Evolutionary conservation across 1,139 yeast genomes (phyloP), one percentile per base, ranked within the genome.

Genomic region (Debaryomyces sp.): DNA sequence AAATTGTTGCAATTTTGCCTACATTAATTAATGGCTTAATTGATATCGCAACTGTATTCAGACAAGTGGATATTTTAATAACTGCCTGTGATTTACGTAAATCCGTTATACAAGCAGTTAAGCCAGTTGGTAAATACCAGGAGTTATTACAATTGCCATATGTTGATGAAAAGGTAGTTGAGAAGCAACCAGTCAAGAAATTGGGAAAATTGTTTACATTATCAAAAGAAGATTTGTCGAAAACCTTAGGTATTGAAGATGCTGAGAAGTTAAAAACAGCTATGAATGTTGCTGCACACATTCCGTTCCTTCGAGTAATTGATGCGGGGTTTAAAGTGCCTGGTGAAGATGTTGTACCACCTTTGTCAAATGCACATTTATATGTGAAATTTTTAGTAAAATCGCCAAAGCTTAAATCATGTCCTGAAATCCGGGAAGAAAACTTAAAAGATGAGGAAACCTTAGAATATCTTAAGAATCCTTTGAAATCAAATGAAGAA

Each of bases 111-210:
- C 97, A 91, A 68, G 98, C 96, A 2, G 84, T 89, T 3, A 83
- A 85, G 47, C 77, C 78, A 32, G 70, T 69, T 45, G 80, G 82
- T 12, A 74, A 73, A 49, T 67, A 78, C 53, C 85, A 85, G 52
- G 91, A 87, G 61, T 74, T 86, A 48, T 75, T 87, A 54, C 99
- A 94, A 73, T 77, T 94, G 54, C 97, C 97, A 21, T 83, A 82
- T 52, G 89, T 87, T 41, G 77, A 82, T 50, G 58, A 70, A 5
- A 66, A 74, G n/a, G 67, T 68, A 3, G 70, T 83, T 29, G 77
- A 74, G 49, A 66, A 69, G 3, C 77, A 73, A 50, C 67, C 70
- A 26, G 73, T 86, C 43, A 73, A 77, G 50, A 86, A 85, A 51
- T 62, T 89, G 49, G 91, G 94, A 47, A 87, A 87, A 62, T 70